Base-by-base conservation (phyloP, 805 yeast genomes). In the Scheffersomyces stipitis region DNA sequence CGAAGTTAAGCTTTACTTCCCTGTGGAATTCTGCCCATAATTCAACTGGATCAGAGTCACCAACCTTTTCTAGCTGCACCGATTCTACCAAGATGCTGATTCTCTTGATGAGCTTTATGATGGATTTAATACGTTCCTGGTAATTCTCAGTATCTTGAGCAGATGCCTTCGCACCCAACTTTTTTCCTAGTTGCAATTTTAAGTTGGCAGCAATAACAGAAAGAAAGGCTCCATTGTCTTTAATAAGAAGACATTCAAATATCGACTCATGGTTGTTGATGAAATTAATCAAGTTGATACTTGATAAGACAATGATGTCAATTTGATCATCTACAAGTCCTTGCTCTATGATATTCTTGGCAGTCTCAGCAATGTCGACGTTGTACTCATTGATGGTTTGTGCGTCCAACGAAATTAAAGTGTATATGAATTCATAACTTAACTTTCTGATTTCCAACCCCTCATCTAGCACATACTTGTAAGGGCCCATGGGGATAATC, bases 401-500 rank as follows among this genome's bases (percentile, higher is more conserved):
- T 3, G 15, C 12, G 5, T 55, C 16, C 44, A 40, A 29, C 4
- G 58, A 54, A 9, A 64, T 54, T 3, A 83, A 56, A 6, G 86
- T 72, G 54, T 80, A 82, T 18, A 86, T 61, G 15, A 81, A 62
- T 51, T 86, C 95, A 56, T 81, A 84, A 5, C 85, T 70, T 26
- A 83, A 73, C 52, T 84, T 84, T 36, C 96, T 71, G 40, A 79
- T 76, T 41, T 80, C 87, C 27, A 85, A 66, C 0, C 89, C 93
- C 46, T 81, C 83, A 50, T 87, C 96, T 27, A 86, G 75, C 42
- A 80, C 80, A 54, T 86, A 90, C 53, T 85, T 86, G 67, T 83
- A 86, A 0, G 95, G 95, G 1, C 96, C 96, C 78, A 88, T 86
- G 31, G 82, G 83, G 23, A 87, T 81, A 14, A 72, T 65, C 37